A percentile compares a stretch with the other conserved stretches of the same genome.
These are phyloP conservation scores for Meripilus lineatus DNA, from an alignment of 1,284 basidiomycete genomes.

Conservation along the genomic window DNA sequence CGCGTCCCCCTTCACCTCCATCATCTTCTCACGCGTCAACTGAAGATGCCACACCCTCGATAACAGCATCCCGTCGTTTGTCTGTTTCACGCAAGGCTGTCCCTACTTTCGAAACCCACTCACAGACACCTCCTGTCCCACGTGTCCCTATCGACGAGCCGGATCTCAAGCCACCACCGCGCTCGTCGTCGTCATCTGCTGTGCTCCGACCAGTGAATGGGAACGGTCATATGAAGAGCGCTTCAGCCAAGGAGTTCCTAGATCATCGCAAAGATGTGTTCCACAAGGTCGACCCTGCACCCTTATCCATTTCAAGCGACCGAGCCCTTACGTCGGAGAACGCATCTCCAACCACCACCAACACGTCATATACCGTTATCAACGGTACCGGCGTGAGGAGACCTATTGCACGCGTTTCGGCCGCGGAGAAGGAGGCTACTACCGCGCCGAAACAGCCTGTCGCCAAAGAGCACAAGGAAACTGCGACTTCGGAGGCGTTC, in stretches of 20 bases:
- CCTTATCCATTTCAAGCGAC: neutral
- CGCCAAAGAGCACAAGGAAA: neutral
- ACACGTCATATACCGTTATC: neutral
- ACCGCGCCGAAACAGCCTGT: neutral
- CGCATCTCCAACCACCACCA: neutral
- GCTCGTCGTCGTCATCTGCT: neutral
- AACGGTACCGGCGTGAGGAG: neutral
- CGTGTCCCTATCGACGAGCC: neutral
- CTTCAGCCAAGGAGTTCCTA: neutral
- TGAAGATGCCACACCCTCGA: conserved; percentile 5
- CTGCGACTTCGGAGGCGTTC: neutral
- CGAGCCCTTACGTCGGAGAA: conserved; percentile 1
- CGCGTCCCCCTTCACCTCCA: conserved; percentile 11
- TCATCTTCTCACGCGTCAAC: conserved; percentile 3
- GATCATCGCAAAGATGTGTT: neutral
- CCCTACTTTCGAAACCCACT: conserved; percentile 15
- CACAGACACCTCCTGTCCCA: conserved; percentile 3
- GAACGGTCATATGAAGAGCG: neutral
- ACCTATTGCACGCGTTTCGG: neutral
- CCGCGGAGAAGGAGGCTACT: neutral
- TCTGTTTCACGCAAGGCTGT: conserved; percentile 22
- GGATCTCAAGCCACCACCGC: neutral
- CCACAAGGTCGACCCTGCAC: neutral
- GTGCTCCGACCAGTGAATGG: conserved; percentile 1
- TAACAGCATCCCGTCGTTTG: conserved; percentile 13